These are phyloP conservation scores for Dryas alaskensis DNA, from an alignment of 306 rosid species.

Conservation along the genomic window DNA sequence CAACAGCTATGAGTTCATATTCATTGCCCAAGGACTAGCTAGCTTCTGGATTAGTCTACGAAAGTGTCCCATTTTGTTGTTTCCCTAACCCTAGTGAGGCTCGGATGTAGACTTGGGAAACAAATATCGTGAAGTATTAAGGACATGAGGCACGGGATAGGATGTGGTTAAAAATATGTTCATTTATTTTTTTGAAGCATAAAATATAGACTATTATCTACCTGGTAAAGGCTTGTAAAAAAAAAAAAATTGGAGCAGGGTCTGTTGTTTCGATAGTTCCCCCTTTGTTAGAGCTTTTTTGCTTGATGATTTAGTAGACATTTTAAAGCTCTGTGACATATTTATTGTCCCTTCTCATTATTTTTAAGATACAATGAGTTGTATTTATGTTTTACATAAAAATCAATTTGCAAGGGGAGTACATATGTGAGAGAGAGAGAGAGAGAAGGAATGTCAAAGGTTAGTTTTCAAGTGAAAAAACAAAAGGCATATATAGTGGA, in stretches of 20 bases:
- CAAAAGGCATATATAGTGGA: not conserved
- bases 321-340: too few species aligned
- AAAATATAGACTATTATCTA: too few species aligned
- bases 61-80: not conserved
- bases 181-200: too few species aligned
- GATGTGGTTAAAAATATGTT: not conserved
- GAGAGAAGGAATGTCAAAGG: not conserved
- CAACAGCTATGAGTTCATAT: not conserved
- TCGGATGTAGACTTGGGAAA: not conserved
- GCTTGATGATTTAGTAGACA: too few species aligned
- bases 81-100: not conserved
- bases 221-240: too few species aligned
- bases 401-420: not conserved
- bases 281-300: too few species aligned
- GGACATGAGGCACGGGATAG: slow-evolving; percentile 6
- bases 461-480: not conserved
- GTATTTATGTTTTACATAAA: not conserved
- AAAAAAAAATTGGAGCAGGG: too few species aligned
- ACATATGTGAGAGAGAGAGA: too few species aligned
- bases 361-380: not conserved
- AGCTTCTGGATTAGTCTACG: not conserved
- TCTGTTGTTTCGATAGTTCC: too few species aligned
- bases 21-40: not conserved
- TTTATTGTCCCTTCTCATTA: not conserved
- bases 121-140: not conserved